Base-by-base conservation (phyloP, 805 yeast genomes). In the Lipomyces sp. region DNA sequence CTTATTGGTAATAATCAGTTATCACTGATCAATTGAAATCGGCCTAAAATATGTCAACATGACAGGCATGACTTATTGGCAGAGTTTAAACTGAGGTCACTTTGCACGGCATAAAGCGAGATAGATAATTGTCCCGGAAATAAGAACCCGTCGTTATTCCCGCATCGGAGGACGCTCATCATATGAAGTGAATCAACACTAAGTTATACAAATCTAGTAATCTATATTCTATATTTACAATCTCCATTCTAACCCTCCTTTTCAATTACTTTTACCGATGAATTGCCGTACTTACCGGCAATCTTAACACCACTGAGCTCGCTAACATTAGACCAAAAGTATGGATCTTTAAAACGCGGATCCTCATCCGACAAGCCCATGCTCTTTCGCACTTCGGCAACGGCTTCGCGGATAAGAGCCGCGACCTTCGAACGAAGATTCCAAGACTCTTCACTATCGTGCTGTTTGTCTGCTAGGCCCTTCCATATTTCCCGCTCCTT, bases 271-370 rank as follows among this genome's bases (percentile, higher is more conserved):
- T 53, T 58, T 13, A 63, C 64, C 13, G 42, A 15, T 4, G 59
- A 53, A 60, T 65, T 67, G 34, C 69, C 71, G 75, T 90, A 90
- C 73, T 86, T 79, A 1, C 97, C 97, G 34, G 89, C 83, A 71
- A 90, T 89, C 71, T 86, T 78, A 30, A 90, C 84, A 63, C 96
- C 77, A 87, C 90, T 2, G 87, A 77, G 1, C 64, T 58, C 6
- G 94, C 90, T 75, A 81, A 90, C 29, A 79, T 76, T 71, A 80
- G 85, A 42, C 98, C 98, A 93, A 81, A 89, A 93, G 29, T 77
- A 77, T 1, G 91, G 92, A 37, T 82, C 81, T 61, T 82, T 85
- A 71, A 92, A 86, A 65, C 93, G 80, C 10, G 85, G 80, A 73
- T 91, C 96, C 74, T 90, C 97, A 11, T 82, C 80, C 3, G 81